Evolutionary conservation across 352 stramenopile genomes (phyloP), one percentile per base, ranked within the genome.

Genomic region (Phytophthora sp.): DNA sequence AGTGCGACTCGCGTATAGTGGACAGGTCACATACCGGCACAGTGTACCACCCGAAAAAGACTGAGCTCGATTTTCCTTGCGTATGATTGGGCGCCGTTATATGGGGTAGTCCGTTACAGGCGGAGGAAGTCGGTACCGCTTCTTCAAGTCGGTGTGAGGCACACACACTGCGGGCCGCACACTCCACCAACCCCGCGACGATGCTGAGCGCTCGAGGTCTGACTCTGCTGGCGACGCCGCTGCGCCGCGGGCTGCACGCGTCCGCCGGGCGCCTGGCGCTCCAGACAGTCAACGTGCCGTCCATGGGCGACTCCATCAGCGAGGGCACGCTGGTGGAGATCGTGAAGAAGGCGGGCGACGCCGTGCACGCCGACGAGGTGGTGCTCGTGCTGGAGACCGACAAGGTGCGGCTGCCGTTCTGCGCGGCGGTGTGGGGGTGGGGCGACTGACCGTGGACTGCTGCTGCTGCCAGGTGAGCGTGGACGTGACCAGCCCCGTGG

Each of bases 341-440:
- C 67, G 85, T 95, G 61, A 98, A 98, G 65, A 82, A 81, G 6
- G 74, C 84, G 10, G 98, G 98, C 30, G 95, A 99, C 66, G 83
- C 82, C 26, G 94, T 99, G 31, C 72, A 96, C 34, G 85, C 88
- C 23, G 97, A 99, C 79, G 97, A 99, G 42, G 96, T 99, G 27
- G 92, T 99, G 11, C 85, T 97, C n/a, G 89, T 99, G 43, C 83
- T 99, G 23, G 98, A 99, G 84, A 99, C 98, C 1, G 98, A 99
- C 73, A 99, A 99, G 84, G 97, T 99, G 13, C 69, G 11, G n/a
- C n/a, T n/a, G 6, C 31, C 12, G 31, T 15, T 5, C 31, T 9
- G 11, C 5, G 9, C 31, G 11, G 20, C 20, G 4, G 11, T 41
- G n/a, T 37, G n/a, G 32, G 18, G 12, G 10, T 24, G n/a, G n/a